These are phyloP conservation scores for Nitzschia sp. DNA, from an alignment of 108 stramenopile genomes.

Conservation along the genomic window DNA sequence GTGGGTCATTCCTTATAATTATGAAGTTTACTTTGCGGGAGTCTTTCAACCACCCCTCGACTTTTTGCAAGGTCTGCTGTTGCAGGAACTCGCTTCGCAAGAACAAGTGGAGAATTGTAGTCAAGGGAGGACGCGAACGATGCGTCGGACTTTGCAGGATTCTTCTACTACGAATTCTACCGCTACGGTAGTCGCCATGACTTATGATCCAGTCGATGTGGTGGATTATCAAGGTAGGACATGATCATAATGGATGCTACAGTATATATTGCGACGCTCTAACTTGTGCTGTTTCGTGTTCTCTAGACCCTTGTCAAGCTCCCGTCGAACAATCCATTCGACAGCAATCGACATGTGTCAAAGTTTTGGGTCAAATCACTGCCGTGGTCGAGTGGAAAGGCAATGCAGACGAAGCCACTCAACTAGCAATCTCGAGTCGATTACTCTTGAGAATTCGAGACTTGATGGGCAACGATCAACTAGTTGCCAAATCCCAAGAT, in stretches of 20 bases:
- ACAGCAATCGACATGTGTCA: not conserved
- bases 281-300: too few relatives aligned
- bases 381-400: not conserved
- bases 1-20: not conserved
- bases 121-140: not conserved
- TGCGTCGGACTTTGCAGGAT: too few relatives aligned
- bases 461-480: not conserved
- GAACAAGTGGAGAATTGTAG: not conserved
- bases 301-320: not conserved
- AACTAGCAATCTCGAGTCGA: not conserved
- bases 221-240: not conserved
- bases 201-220: not conserved
- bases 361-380: not conserved
- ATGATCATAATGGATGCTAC: not conserved
- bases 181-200: not conserved
- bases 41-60: not conserved
- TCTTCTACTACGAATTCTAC: not conserved
- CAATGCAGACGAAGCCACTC: not conserved
- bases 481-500: not conserved
- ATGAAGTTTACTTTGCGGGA: not conserved
- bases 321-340: not conserved
- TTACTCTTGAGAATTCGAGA: not conserved
- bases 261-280: not conserved
- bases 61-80: not conserved
- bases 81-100: not conserved